Percentiles rank a stretch among this genome's conserved stretches.
phyloP scores from a whole-genome alignment of 306 rosid species.

The Trifolium pratense region DNA sequence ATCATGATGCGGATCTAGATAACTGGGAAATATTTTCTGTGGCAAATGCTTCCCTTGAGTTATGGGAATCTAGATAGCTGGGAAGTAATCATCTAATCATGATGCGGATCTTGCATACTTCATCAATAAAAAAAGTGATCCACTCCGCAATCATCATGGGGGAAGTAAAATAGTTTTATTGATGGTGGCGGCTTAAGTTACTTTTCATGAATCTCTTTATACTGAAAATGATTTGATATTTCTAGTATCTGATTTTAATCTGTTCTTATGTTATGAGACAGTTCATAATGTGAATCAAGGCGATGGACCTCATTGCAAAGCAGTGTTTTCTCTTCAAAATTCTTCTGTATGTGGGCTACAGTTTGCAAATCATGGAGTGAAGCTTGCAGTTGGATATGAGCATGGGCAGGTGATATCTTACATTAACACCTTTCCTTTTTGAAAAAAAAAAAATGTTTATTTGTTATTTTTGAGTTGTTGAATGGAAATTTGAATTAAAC shows the following conservation, averaged over 20 bases:
- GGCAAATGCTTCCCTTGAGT: not conserved
- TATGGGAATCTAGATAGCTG: not conserved
- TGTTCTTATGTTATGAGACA: conserved; percentile 52
- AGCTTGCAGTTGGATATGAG: conserved; percentile 76
- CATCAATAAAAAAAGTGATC: conserved; percentile 31
- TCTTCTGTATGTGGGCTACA: conserved; percentile 65
- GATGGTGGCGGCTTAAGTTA: conserved; percentile 28
- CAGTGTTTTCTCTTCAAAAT: conserved; percentile 65
- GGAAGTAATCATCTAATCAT: not conserved
- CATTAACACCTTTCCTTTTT: conserved; percentile 20
- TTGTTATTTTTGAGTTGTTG: conserved; percentile 23
- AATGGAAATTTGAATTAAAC: conserved; percentile 38
- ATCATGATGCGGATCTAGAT: too few species aligned
- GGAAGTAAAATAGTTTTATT: conserved; percentile 30
- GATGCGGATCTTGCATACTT: conserved; percentile 3
- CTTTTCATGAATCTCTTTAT: conserved; percentile 17
- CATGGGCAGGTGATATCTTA: conserved; percentile 72
- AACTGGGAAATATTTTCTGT: not conserved
- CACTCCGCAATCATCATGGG: conserved; percentile 21
- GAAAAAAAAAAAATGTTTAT: conserved; percentile 14
- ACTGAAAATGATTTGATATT: conserved; percentile 28
- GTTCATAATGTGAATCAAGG: conserved; percentile 59
- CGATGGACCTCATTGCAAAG: conserved; percentile 63
- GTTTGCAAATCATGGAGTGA: conserved; percentile 64
- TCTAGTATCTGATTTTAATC: conserved; percentile 29